Evolutionary conservation across 2,329 filamentous ascomycete species (phyloP).

Genomic region (Epicoccum nigrum): DNA sequence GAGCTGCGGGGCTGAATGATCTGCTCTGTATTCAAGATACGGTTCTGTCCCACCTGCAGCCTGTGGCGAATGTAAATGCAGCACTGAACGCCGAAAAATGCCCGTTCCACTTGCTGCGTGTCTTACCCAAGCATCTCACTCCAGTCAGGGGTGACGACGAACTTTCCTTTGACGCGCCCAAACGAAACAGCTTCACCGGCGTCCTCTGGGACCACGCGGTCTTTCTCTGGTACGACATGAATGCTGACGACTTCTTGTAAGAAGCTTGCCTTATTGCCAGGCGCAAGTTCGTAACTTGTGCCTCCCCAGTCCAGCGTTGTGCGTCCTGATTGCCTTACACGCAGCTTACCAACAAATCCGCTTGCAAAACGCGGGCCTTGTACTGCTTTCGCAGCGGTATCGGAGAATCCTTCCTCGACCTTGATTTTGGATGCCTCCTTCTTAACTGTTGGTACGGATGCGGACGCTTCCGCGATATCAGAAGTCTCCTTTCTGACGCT

Average conservation of each 20-base stretch:
- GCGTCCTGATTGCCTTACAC: conserved; percentile 66
- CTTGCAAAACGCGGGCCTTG: conserved; percentile 52
- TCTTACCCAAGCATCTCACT: conserved; percentile 54
- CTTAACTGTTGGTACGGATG: conserved; percentile 18
- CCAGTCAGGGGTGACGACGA: conserved; percentile 68
- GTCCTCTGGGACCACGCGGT: conserved; percentile 44
- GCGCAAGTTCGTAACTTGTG: conserved; percentile 62
- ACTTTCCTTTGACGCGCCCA: conserved; percentile 68
- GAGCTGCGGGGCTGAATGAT: too few relatives aligned
- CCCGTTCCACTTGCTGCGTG: not conserved
- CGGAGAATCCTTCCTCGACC: conserved; percentile 37
- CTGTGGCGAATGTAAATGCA: conserved; percentile 7
- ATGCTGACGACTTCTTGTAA: conserved; percentile 63
- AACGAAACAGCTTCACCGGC: conserved; percentile 60
- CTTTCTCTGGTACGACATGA: conserved; percentile 38
- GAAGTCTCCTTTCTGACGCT: conserved; percentile 40
- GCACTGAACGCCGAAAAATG: conserved; percentile 3
- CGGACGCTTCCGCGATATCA: conserved; percentile 22
- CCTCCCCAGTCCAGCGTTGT: conserved; percentile 69
- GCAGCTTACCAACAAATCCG: conserved; percentile 65
- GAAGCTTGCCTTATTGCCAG: conserved; percentile 63
- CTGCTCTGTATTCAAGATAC: not conserved
- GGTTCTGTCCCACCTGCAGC: not conserved
- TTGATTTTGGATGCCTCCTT: conserved; percentile 36
- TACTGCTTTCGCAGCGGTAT: conserved; percentile 19